phyloP scores from a whole-genome alignment of 352 stramenopile species.

The Phytophthora megakarya region DNA sequence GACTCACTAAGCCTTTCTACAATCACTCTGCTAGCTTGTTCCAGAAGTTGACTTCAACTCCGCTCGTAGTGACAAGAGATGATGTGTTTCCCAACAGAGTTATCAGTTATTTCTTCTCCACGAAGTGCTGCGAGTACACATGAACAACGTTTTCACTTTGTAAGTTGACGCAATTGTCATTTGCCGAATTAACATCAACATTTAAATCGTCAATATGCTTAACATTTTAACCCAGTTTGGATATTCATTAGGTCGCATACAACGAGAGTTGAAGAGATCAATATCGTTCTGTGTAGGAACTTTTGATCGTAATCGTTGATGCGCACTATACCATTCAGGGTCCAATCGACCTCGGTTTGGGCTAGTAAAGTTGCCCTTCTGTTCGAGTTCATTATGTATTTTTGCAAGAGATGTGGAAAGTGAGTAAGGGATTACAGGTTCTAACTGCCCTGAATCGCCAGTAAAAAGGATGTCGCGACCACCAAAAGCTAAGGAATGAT shows the following conservation, averaged over 20 bases:
- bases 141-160: too few species aligned
- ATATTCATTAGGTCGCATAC: background rate
- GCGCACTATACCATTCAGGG: background rate
- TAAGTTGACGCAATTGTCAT: too few species aligned
- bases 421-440: slow-evolving; percentile 1
- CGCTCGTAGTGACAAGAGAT: too few species aligned
- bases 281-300: background rate
- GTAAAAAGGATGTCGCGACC: slow-evolving; percentile 2
- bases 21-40: too few species aligned
- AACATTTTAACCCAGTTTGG: background rate
- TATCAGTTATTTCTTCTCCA: too few species aligned
- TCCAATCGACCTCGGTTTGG: slow-evolving; percentile 1
- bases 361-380: background rate
- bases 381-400: background rate
- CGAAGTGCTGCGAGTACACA: too few species aligned
- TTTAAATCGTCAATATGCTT: slow-evolving; percentile 10
- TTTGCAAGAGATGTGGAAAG: background rate
- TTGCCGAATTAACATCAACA: slow-evolving; percentile 3
- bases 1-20: too few species aligned
- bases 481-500: background rate
- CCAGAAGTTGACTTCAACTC: too few species aligned
- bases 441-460: background rate
- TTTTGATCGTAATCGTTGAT: background rate
- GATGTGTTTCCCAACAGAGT: too few species aligned
- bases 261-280: slow-evolving; percentile 4